These are phyloP conservation scores for Eimeria acervulina DNA, from an alignment of 169 alveolate genomes.

Conservation along the genomic window DNA sequence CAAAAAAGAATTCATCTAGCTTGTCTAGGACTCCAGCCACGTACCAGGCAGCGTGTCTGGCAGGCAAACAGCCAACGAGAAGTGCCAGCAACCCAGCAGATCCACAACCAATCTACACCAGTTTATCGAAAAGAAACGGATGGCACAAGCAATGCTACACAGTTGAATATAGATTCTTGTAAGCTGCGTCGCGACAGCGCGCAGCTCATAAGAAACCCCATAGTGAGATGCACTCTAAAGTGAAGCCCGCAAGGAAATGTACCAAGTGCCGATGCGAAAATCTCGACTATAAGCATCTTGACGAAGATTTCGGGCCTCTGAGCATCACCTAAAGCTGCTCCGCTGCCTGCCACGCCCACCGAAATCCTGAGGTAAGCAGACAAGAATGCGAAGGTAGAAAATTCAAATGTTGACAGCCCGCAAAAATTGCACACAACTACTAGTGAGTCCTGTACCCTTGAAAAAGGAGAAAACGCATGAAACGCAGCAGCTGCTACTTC, in stretches of 20 bases:
- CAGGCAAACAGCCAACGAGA: not conserved
- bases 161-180: not conserved
- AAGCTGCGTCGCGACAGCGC: not conserved
- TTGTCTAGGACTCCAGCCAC: not conserved
- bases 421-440: not conserved
- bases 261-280: conserved; percentile 99
- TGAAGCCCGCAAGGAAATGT: conserved; percentile 34
- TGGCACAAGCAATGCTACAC: not conserved
- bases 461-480: not conserved
- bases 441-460: not conserved
- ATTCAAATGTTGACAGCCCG: not conserved
- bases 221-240: not conserved
- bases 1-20: not conserved
- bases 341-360: conserved; percentile 99
- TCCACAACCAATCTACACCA: not conserved
- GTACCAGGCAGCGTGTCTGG: not conserved
- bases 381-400: not conserved
- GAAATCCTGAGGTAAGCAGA: conserved; percentile 86
- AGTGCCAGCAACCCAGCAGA: not conserved
- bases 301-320: conserved; percentile 99
- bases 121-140: not conserved
- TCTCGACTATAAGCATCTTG: conserved; percentile 98
- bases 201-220: not conserved
- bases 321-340: conserved; percentile 99
- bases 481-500: not conserved